A percentile compares a stretch with the other conserved stretches of the same genome.
phyloP scores from a whole-genome alignment of 495 filamentous ascomycete genomes.

The Sporormia fimetaria region DNA sequence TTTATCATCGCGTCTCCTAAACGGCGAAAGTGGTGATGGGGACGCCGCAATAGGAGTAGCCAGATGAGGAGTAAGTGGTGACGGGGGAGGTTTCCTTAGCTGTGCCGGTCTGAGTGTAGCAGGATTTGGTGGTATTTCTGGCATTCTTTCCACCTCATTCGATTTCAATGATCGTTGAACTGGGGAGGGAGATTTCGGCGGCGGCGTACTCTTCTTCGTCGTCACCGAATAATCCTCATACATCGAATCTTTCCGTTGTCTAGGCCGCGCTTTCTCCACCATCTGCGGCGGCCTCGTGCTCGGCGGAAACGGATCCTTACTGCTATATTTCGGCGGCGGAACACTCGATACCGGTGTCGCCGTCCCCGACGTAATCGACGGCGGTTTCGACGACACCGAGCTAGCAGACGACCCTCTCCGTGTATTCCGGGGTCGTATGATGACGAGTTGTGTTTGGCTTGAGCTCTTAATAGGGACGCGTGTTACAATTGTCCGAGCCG shows the following conservation, averaged over 20 bases:
- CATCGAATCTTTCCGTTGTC: conserved; percentile 7
- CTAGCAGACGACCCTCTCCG: conserved; percentile 16
- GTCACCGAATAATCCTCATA: too few relatives aligned
- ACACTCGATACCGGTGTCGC: conserved; percentile 13
- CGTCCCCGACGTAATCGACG: conserved; percentile 10
- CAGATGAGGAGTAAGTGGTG: background rate
- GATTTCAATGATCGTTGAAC: too few relatives aligned
- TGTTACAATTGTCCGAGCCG: conserved; percentile 9
- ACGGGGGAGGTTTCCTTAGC: background rate
- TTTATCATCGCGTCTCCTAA: conserved; percentile 20
- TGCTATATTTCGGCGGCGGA: conserved; percentile 15
- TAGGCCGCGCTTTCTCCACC: background rate
- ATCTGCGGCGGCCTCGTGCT: background rate
- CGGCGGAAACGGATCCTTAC: conserved; percentile 8
- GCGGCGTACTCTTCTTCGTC: too few relatives aligned
- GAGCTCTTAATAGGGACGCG: conserved; percentile 17
- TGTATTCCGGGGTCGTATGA: conserved; percentile 16
- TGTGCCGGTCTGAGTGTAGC: too few relatives aligned
- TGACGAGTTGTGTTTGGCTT: conserved; percentile 17
- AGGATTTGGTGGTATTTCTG: too few relatives aligned
- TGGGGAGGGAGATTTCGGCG: too few relatives aligned
- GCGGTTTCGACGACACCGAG: conserved; percentile 13
- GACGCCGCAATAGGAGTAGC: background rate
- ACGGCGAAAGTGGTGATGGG: background rate
- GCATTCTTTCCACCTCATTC: too few relatives aligned